A percentile compares a stretch with the other conserved stretches of the same genome.
Evolutionary conservation across 495 filamentous ascomycete species (phyloP).

Genomic region (Daldinia childiae): DNA sequence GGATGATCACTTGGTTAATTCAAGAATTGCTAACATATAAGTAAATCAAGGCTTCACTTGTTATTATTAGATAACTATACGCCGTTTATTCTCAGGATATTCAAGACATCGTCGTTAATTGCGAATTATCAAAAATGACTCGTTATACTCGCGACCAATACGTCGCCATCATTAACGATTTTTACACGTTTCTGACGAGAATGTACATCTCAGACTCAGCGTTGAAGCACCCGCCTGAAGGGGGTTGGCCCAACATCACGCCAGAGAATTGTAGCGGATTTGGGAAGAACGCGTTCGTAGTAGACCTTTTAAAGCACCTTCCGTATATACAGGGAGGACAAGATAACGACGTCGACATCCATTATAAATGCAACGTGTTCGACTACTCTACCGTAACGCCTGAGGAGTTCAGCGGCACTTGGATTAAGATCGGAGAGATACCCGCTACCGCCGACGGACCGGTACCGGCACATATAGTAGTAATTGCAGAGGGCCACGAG

Average conservation of each 20-base stretch:
- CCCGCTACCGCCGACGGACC: not conserved
- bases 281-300: not conserved
- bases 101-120: too few species aligned
- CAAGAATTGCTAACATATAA: not conserved
- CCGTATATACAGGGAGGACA: not conserved
- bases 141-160: not conserved
- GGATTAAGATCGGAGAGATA: not conserved
- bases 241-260: not conserved
- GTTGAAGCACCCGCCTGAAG: not conserved
- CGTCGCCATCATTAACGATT: not conserved
- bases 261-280: not conserved
- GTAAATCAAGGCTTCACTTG: not conserved
- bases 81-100: not conserved
- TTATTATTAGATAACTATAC: not conserved
- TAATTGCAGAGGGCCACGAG: not conserved
- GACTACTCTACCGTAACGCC: not conserved
- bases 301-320: not conserved
- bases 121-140: not conserved
- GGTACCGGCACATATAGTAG: not conserved
- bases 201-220: not conserved
- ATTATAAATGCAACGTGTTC: not conserved
- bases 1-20: not conserved
- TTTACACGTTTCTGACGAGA: not conserved
- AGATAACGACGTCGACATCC: not conserved
- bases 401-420: not conserved